phyloP scores from a whole-genome alignment of 2,329 filamentous ascomycete genomes.

The Fusarium sp. region DNA sequence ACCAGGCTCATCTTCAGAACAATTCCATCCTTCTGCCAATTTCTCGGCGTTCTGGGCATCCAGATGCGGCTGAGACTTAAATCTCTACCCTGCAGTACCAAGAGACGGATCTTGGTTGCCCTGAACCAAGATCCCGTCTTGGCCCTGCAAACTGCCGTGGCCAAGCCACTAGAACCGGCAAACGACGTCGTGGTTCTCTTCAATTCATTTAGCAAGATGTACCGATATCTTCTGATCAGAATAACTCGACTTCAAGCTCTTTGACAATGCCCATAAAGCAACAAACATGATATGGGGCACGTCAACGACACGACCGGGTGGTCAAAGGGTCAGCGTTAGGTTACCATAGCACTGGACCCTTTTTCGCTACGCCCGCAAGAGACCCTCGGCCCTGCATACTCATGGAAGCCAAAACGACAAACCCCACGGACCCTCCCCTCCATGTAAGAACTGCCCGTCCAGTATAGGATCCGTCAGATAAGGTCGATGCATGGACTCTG shows the following conservation, averaged over 20 bases:
- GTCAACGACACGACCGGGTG: background rate
- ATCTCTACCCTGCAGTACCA: slow-evolving; percentile 1
- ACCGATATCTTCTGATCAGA: background rate
- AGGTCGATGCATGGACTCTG: background rate
- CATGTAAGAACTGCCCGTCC: background rate
- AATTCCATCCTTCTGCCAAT: background rate
- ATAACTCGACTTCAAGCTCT: too few relatives aligned
- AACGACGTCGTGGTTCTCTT: background rate
- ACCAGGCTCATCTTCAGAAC: background rate
- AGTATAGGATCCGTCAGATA: slow-evolving; percentile 6
- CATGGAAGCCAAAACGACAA: background rate
- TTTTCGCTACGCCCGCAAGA: slow-evolving; percentile 18
- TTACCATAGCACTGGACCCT: background rate
- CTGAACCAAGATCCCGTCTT: background rate
- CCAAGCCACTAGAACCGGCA: slow-evolving; percentile 7
- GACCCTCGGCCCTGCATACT: background rate
- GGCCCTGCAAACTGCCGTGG: background rate
- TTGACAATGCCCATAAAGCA: too few relatives aligned
- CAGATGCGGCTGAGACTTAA: background rate
- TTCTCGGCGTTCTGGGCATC: background rate
- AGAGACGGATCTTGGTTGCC: background rate
- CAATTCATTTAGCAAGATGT: background rate
- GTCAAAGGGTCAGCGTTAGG: background rate
- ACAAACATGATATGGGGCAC: background rate
- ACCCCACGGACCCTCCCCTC: background rate